Base-by-base conservation (phyloP, 2,329 filamentous ascomycete species). In the Venturia carpophila region DNA sequence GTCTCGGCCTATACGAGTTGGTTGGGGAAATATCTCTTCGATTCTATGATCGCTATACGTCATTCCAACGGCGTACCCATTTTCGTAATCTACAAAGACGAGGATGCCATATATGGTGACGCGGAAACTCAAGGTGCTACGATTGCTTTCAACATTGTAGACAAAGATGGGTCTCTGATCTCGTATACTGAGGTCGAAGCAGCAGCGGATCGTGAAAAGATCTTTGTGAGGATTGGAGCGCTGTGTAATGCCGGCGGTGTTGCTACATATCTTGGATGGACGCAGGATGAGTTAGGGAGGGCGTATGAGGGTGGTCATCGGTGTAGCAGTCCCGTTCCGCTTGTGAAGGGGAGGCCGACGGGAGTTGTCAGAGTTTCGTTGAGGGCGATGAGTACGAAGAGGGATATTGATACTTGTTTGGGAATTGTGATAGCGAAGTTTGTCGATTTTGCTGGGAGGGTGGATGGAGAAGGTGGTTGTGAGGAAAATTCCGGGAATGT, bases 351-450 rank as follows among this genome's bases (percentile, higher is more conserved):
- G 21, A 77, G 81, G 58, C 79, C 84, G 1, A 85, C 84, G 34
- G 85, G 85, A 0, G 83, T 87, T 55, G 83, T 87, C 7, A 78
- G 86, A 24, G 82, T 81, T 6, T 86, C 83, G 66, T 75, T 88
- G 1, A 85, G 86, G 0, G 84, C 84, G 15, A 85, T 85, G 83
- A 86, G 81, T 67, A 86, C 82, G 1, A 71, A 78, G 24, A 72
- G 75, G 3, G 85, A 87, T 67, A 78, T 87, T 17, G 78, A 83
- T 24, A 71, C 72, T 0, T 79, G 84, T 45, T 62, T 83, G 9
- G 67, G 73, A 3, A 84, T 84, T 65, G 69, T 83, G 63, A 45
- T 13, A 17, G 39, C 24, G 24, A 37, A 13, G n/a, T 65, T 61
- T 65, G 21, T 65, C 15, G 37, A 64, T 21, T 9, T 19, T 24